Base-by-base conservation (phyloP, 345 rosid genomes). In the Streptanthus diversifolius region DNA sequence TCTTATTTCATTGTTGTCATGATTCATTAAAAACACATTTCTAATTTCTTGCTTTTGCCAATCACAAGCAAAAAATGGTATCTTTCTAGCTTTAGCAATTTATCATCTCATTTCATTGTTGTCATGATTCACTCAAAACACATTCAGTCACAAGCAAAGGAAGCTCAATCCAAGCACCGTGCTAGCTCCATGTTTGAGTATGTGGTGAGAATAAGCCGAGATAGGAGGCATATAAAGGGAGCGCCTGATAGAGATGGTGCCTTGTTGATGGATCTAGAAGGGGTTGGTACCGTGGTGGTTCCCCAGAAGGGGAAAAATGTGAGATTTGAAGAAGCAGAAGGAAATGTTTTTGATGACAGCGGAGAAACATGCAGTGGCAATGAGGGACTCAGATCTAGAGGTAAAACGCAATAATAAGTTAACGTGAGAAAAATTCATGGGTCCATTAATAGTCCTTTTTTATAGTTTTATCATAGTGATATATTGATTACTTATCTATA, bases 321-420 rank as follows among this genome's bases (percentile, higher is more conserved):
- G 59, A 86, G 78, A 79, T 74, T 55, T 43, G 86, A 78, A 58
- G 85, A 86, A 65, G 77, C 69, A 44, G 67, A 73, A 71, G 79
- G 77, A 62, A 74, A 72, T 77, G 56, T 64, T 57, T 85, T 81
- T 72, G 96, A 86, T 80, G 95, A 85, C 58, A 83, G 85, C 48
- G 84, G 82, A 56, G 98, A 85, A 82, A 92, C 91, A 40, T 83
- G 87, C 78, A 89, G 91, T 36, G 90, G 86, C 70, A 90, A 88
- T 74, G 95, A 85, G 84, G 87, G 86, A 61, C 81, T 79, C 73
- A 82, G 65, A 79, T 63, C 54, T 37, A 71, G 87, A 84, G 90
- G 91, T 87, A 78, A 58, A 37, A 9, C 18, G 41, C 30, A 45
- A 48, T 63, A 32, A 71, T 59, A 57, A 29, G 39, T 67, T 37